These are phyloP conservation scores for Allantophomopsis cytisporea DNA, from an alignment of 2,329 filamentous ascomycete genomes.

Conservation along the genomic window DNA sequence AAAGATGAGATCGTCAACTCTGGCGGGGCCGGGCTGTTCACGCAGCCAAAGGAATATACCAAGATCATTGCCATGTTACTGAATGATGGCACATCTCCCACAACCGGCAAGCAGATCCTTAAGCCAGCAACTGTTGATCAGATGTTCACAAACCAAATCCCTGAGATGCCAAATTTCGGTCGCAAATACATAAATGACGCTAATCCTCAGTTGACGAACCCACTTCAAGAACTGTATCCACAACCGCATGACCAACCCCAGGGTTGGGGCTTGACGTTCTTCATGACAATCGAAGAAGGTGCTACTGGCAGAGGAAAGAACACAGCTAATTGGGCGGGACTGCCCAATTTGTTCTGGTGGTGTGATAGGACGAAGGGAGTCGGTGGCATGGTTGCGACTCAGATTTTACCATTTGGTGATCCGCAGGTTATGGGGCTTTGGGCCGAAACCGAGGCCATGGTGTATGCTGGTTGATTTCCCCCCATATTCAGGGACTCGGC, in stretches of 20 bases:
- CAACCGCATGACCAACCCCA: conserved; percentile 28
- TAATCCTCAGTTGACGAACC: conserved; percentile 32
- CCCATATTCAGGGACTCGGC: no score
- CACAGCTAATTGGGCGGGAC: conserved; percentile 40
- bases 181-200: conserved; percentile 27
- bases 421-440: conserved; percentile 2
- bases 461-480: neutral
- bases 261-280: conserved; percentile 48
- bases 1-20: conserved; percentile 30
- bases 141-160: conserved; percentile 51
- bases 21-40: conserved; percentile 48
- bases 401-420: conserved; percentile 32
- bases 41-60: conserved; percentile 43
- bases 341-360: conserved; percentile 49
- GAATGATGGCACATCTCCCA: conserved; percentile 46
- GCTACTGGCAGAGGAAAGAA: conserved; percentile 33
- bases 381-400: conserved; percentile 32
- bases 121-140: conserved; percentile 41
- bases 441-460: neutral
- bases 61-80: conserved; percentile 45
- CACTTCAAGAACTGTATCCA: conserved; percentile 33
- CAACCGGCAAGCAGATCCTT: conserved; percentile 38
- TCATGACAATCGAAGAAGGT: conserved; percentile 29
- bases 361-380: conserved; percentile 42
- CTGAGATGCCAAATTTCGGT: conserved; percentile 35